Conservation (phyloP, 768 basidiomycete genomes). For the Termitomyces sp. region DNA sequence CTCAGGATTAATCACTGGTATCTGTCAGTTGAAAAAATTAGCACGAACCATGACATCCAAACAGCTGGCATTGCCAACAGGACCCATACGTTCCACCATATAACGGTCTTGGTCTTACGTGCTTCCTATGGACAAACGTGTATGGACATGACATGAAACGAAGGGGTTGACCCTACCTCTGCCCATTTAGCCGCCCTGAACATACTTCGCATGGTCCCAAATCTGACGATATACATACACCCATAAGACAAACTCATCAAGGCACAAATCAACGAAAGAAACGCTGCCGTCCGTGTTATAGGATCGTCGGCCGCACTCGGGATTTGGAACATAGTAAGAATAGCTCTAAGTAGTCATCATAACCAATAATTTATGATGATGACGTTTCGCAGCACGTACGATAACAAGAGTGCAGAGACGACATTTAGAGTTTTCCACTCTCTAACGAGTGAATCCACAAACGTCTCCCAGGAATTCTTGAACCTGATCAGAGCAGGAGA, state of each 20-base stretch:
- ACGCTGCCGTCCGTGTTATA: slow-evolving; percentile 53
- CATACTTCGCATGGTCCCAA: slow-evolving; percentile 70
- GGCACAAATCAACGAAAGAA: slow-evolving; percentile 62
- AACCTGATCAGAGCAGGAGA: slow-evolving; percentile 64
- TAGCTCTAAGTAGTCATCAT: slow-evolving; percentile 40
- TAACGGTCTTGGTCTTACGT: slow-evolving; percentile 24
- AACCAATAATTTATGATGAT: background rate
- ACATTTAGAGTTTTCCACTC: slow-evolving; percentile 78
- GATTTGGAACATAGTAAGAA: slow-evolving; percentile 65
- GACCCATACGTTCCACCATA: slow-evolving; percentile 59
- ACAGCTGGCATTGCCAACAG: slow-evolving; percentile 58
- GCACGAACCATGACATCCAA: slow-evolving; percentile 61
- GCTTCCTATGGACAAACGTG: slow-evolving; percentile 42
- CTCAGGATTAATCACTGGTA: background rate
- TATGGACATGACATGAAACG: background rate
- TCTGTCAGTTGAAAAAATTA: background rate
- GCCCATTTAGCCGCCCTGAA: slow-evolving; percentile 69
- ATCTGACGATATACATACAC: slow-evolving; percentile 68
- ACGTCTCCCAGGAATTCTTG: slow-evolving; percentile 42
- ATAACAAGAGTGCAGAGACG: slow-evolving; percentile 57
- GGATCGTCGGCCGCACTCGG: slow-evolving; percentile 51
- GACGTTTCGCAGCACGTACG: slow-evolving; percentile 21
- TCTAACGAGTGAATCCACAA: slow-evolving; percentile 61
- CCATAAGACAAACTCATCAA: slow-evolving; percentile 71
- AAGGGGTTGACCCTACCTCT: slow-evolving; percentile 35